A percentile compares a stretch with the other conserved stretches of the same genome.
phyloP scores from a whole-genome alignment of 441 rosid species.

The Dalechampia spathulata region DNA sequence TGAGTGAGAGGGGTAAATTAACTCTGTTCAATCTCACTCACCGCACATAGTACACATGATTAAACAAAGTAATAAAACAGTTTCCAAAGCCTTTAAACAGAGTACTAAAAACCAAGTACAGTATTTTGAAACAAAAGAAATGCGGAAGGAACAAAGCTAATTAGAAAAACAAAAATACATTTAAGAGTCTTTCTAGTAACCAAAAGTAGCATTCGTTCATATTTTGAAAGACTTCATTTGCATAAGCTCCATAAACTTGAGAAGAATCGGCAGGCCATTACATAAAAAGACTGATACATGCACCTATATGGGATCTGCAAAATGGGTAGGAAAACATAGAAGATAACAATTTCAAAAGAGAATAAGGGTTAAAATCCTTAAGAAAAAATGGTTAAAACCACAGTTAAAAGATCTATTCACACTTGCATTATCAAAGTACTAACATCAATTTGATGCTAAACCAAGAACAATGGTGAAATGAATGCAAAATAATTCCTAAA shows the following conservation, averaged over 20 bases:
- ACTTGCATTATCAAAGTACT: too few relatives aligned
- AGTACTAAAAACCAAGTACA: constrained; percentile 20
- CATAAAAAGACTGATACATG: constrained; percentile 46
- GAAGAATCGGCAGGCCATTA: constrained; percentile 71
- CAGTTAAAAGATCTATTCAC: too few relatives aligned
- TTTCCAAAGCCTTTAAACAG: constrained; percentile 24
- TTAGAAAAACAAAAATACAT: constrained; percentile 27
- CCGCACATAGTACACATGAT: constrained; percentile 13
- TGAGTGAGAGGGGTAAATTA: constrained; percentile 6
- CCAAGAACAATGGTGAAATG: too few relatives aligned
- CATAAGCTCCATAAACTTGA: constrained; percentile 65
- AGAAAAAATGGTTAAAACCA: too few relatives aligned
- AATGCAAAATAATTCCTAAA: too few relatives aligned
- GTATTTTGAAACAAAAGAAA: constrained; percentile 7
- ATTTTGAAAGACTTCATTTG: constrained; percentile 57
- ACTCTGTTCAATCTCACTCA: constrained; percentile 10
- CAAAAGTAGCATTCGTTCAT: constrained; percentile 43
- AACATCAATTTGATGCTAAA: not conserved
- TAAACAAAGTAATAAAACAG: constrained; percentile 16
- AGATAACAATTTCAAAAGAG: constrained; percentile 23
- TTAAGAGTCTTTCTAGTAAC: constrained; percentile 47
- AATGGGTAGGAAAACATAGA: constrained; percentile 36
- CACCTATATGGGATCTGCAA: constrained; percentile 61
- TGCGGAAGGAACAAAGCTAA: constrained; percentile 10
- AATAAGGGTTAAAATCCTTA: constrained; percentile 1